These are phyloP conservation scores for Gossypium schwendimanii DNA, from an alignment of 441 rosid species.

Conservation along the genomic window DNA sequence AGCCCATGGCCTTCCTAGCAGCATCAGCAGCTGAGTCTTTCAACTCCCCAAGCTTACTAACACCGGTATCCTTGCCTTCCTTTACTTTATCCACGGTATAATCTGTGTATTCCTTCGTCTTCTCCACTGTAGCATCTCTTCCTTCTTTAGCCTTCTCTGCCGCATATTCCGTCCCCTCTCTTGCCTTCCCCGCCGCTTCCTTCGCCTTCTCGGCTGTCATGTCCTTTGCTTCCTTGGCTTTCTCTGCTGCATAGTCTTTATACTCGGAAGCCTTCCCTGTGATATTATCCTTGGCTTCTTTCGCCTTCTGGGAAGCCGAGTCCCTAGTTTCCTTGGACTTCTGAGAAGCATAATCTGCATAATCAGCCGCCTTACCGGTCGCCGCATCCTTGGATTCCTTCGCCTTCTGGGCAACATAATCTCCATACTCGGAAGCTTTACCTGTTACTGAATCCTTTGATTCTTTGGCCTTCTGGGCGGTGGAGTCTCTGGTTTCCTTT, in stretches of 20 bases:
- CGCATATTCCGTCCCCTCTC: conserved; percentile 15
- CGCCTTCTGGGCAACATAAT: conserved; percentile 22
- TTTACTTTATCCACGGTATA: conserved; percentile 29
- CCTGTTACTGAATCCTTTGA: neutral
- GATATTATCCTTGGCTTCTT: conserved; percentile 9
- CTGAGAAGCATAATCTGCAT: conserved; percentile 16
- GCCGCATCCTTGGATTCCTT: conserved; percentile 19
- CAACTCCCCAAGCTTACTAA: conserved; percentile 35
- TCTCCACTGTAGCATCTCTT: conserved; percentile 21
- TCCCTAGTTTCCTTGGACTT: conserved; percentile 25
- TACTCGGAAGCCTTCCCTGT: conserved; percentile 22
- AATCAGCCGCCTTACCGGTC: conserved; percentile 24
- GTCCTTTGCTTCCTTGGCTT: conserved; percentile 20
- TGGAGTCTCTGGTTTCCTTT: conserved; percentile 26
- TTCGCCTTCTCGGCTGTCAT: conserved; percentile 18
- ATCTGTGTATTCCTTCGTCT: conserved; percentile 25
- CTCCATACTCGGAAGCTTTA: conserved; percentile 20
- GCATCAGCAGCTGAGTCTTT: conserved; percentile 30
- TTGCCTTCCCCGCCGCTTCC: conserved; percentile 23
- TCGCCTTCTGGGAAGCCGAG: conserved; percentile 15
- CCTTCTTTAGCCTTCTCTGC: conserved; percentile 27
- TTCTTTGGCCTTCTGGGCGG: conserved; percentile 21
- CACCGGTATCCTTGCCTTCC: conserved; percentile 34
- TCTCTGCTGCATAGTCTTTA: conserved; percentile 26
- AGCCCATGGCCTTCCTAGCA: conserved; percentile 48